These are phyloP conservation scores for Gonium pectorale DNA, from an alignment of 139 green algal genomes.

Conservation along the genomic window DNA sequence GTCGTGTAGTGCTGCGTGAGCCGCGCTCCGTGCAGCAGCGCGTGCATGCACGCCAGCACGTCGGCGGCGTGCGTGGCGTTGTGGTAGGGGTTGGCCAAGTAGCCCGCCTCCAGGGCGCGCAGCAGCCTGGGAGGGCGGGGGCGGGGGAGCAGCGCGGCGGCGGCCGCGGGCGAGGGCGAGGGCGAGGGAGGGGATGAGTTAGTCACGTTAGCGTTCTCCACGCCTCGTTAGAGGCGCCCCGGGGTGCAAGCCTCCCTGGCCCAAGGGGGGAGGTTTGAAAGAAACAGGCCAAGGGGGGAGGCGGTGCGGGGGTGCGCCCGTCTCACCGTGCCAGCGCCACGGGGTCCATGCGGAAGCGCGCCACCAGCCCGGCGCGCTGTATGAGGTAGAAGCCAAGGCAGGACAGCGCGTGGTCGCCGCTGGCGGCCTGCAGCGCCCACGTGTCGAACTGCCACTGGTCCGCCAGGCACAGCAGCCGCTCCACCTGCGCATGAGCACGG, in stretches of 20 bases:
- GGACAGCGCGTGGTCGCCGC: constrained; percentile 53
- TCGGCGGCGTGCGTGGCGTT: constrained; percentile 62
- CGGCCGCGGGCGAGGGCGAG: no score
- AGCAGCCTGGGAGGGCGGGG: constrained; percentile 26
- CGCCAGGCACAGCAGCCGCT: constrained; percentile 38
- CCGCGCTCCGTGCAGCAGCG: constrained; percentile 48
- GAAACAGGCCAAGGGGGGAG: no score
- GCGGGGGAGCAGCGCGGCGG: no score
- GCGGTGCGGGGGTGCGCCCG: no score
- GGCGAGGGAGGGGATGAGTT: no score
- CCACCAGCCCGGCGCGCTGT: background rate
- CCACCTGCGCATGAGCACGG: constrained; percentile 17
- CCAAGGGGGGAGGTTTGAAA: no score
- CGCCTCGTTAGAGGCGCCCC: no score
- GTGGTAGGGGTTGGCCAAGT: constrained; percentile 63
- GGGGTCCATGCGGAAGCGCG: constrained; percentile 18
- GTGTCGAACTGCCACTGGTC: constrained; percentile 61
- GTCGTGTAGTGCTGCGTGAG: background rate
- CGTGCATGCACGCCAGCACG: constrained; percentile 61
- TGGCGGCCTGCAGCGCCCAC: constrained; percentile 52
- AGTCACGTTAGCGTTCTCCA: no score
- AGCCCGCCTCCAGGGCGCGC: constrained; percentile 47
- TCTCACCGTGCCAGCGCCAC: constrained; percentile 43
- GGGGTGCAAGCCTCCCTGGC: no score
- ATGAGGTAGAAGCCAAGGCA: constrained; percentile 51